These are phyloP conservation scores for Phytophthora niederhauseri DNA, from an alignment of 352 stramenopile genomes.

Conservation along the genomic window DNA sequence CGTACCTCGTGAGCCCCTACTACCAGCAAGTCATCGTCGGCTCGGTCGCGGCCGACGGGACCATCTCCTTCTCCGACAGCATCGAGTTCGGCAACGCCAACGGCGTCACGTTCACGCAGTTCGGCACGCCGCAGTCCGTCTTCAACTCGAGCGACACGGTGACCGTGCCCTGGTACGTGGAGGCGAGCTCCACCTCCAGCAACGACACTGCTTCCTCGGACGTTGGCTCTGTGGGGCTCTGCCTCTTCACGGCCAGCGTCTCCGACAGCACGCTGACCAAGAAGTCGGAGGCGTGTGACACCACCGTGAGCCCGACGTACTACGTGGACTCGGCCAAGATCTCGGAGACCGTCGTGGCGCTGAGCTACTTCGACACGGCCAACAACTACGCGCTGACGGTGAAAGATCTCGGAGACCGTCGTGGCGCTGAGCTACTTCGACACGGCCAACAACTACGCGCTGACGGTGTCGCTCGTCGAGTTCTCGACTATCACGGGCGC, in stretches of 20 bases:
- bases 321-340: slow-evolving; percentile 75
- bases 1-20: slow-evolving; percentile 54
- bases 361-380: slow-evolving; percentile 72
- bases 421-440: slow-evolving; percentile 77
- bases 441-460: slow-evolving; percentile 71
- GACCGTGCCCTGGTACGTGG: slow-evolving; percentile 73
- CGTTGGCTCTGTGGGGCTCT: slow-evolving; percentile 57
- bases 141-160: slow-evolving; percentile 68
- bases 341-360: slow-evolving; percentile 58
- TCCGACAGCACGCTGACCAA: slow-evolving; percentile 30
- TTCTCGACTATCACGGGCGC: slow-evolving; percentile 59
- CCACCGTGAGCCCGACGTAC: slow-evolving; percentile 64
- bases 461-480: slow-evolving; percentile 72
- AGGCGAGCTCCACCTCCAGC: slow-evolving; percentile 29
- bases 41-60: slow-evolving; percentile 47
- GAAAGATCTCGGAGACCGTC: slow-evolving; percentile 61
- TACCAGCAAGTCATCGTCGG: slow-evolving; percentile 70
- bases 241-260: slow-evolving; percentile 56
- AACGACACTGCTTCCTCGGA: not conserved
- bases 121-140: slow-evolving; percentile 67
- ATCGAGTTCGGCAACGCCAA: slow-evolving; percentile 66
- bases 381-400: slow-evolving; percentile 84
- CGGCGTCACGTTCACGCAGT: slow-evolving; percentile 42
- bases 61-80: slow-evolving; percentile 63
- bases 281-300: slow-evolving; percentile 53